phyloP scores from a whole-genome alignment of 352 stramenopile species.

The Phytophthora pisi region DNA sequence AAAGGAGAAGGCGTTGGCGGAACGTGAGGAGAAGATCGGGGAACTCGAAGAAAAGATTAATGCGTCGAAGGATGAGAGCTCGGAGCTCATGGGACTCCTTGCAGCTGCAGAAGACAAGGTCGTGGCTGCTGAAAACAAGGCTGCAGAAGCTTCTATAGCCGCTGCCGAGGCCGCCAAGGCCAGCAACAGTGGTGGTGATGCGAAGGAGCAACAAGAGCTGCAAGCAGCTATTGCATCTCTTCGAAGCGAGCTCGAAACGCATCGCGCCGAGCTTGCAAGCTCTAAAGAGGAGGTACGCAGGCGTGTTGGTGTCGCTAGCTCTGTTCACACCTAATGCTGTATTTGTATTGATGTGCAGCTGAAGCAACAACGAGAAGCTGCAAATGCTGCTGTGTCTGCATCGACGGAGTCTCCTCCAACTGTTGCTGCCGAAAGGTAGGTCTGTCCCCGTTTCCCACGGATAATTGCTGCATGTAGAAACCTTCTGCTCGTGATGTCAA shows the following conservation, averaged over 20 bases:
- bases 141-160: conserved; percentile 27
- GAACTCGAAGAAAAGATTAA: conserved; percentile 20
- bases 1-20: conserved; percentile 11
- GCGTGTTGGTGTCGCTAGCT: background rate
- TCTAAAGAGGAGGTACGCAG: conserved; percentile 28
- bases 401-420: conserved; percentile 3
- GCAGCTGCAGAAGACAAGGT: conserved; percentile 34
- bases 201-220: conserved; percentile 20
- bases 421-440: conserved; percentile 22
- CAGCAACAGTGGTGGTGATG: conserved; percentile 12
- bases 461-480: no score
- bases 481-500: background rate
- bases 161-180: conserved; percentile 19
- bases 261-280: conserved; percentile 19
- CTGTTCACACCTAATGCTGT: background rate
- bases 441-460: no score
- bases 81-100: conserved; percentile 35
- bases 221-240: conserved; percentile 31
- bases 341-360: conserved; percentile 10
- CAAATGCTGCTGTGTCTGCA: conserved; percentile 5
- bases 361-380: conserved; percentile 21
- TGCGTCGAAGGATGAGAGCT: conserved; percentile 36
- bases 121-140: conserved; percentile 34
- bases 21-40: conserved; percentile 12
- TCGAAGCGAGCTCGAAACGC: conserved; percentile 26